A percentile compares a stretch with the other conserved stretches of the same genome.
Conservation (phyloP, 192 early-diverging fungal species). For the Coemansia sp. region DNA sequence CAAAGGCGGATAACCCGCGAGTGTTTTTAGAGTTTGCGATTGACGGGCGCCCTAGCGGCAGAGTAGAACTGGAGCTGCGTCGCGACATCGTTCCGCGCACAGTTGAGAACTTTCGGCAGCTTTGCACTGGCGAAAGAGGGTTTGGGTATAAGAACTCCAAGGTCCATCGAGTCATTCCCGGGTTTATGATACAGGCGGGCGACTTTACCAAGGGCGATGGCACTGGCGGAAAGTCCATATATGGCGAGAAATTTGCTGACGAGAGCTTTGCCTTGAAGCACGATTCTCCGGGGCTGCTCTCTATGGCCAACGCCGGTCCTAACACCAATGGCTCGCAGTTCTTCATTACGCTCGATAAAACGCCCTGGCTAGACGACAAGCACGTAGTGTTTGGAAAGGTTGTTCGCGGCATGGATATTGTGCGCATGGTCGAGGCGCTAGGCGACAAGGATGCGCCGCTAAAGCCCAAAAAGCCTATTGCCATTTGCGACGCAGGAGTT, state of each 20-base stretch:
- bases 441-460: constrained; percentile 36
- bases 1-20: constrained; percentile 12
- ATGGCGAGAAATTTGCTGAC: constrained; percentile 77
- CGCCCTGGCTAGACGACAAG: constrained; percentile 77
- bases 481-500: constrained; percentile 32
- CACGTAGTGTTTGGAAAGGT: constrained; percentile 86
- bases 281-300: constrained; percentile 68
- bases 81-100: constrained; percentile 44
- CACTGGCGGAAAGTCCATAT: constrained; percentile 83
- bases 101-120: constrained; percentile 33
- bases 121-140: constrained; percentile 53
- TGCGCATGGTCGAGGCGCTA: constrained; percentile 74
- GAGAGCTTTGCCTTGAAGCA: constrained; percentile 78
- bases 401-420: constrained; percentile 78
- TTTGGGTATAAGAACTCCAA: constrained; percentile 67
- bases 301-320: constrained; percentile 82
- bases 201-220: constrained; percentile 80
- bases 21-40: constrained; percentile 30
- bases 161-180: constrained; percentile 86
- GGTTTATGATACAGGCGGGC: constrained; percentile 92
- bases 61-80: constrained; percentile 40
- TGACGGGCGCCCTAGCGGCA: constrained; percentile 32
- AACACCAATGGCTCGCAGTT: constrained; percentile 88
- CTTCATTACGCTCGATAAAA: constrained; percentile 75
- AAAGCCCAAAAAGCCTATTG: constrained; percentile 23